Conservation (phyloP, 768 basidiomycete genomes). For the Psilocybe cyanescens region DNA sequence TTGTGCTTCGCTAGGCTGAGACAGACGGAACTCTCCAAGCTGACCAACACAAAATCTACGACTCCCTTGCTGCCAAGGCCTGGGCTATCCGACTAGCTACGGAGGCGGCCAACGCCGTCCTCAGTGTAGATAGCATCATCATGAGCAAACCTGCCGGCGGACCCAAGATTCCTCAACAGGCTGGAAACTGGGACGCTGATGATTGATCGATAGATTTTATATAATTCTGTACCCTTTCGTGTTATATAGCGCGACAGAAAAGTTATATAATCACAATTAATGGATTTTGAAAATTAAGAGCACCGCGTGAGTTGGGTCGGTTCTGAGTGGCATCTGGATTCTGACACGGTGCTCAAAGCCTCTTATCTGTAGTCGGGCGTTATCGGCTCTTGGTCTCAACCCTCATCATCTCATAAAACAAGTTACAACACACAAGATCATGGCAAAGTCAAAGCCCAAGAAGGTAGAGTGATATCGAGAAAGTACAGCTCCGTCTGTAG, state of each 20-base stretch:
- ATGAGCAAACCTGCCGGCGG: constrained; percentile 94
- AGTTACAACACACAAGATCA: background rate
- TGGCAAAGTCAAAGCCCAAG: background rate
- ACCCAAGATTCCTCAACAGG: constrained; percentile 85
- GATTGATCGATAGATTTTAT: constrained; percentile 34
- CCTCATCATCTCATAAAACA: background rate
- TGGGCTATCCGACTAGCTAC: constrained; percentile 93
- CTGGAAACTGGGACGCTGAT: constrained; percentile 88
- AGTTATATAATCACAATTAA: no score
- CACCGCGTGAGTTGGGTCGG: no score
- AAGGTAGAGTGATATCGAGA: background rate
- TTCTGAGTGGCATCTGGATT: no score
- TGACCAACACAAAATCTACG: constrained; percentile 70
- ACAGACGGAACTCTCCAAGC: constrained; percentile 76
- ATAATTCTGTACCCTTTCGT: background rate
- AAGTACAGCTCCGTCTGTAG: background rate
- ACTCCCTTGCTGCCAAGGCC: constrained; percentile 86
- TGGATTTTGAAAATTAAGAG: background rate
- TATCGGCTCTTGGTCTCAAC: background rate
- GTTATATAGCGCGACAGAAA: no score
- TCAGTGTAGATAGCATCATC: constrained; percentile 97
- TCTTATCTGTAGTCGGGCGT: background rate
- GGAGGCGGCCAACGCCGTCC: constrained; percentile 87
- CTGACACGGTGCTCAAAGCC: no score
- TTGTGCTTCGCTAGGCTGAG: constrained; percentile 54